phyloP scores from a whole-genome alignment of 164 flowering plant species.

The Taxillus chinensis region DNA sequence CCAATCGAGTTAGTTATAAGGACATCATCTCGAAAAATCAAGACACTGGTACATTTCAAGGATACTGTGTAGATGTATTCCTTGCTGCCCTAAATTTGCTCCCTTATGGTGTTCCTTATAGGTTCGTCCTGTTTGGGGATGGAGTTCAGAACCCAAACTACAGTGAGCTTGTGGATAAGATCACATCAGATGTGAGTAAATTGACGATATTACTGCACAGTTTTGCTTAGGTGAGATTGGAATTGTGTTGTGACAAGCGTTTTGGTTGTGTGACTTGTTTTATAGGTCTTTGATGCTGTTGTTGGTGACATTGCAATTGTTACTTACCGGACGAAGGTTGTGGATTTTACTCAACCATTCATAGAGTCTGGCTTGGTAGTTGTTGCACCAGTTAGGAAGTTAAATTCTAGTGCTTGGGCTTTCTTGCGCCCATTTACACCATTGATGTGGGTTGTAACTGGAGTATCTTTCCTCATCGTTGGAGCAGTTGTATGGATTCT shows the following conservation, averaged over 20 bases:
- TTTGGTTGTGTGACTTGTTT: not conserved
- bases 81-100: conserved; percentile 41
- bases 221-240: not conserved
- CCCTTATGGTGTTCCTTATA: conserved; percentile 41
- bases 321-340: conserved; percentile 46
- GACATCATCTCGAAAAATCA: conserved; percentile 26
- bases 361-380: conserved; percentile 64
- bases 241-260: not conserved
- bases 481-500: conserved; percentile 64
- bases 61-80: conserved; percentile 58
- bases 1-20: conserved; percentile 37
- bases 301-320: conserved; percentile 63
- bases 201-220: not conserved
- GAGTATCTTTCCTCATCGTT: conserved; percentile 36
- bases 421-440: conserved; percentile 54
- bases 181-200: conserved; percentile 37
- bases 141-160: conserved; percentile 47
- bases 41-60: conserved; percentile 19
- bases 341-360: conserved; percentile 66
- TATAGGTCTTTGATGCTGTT: conserved; percentile 54
- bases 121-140: conserved; percentile 46
- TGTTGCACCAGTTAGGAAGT: conserved; percentile 42
- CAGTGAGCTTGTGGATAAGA: conserved; percentile 26
- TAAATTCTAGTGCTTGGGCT: conserved; percentile 46
- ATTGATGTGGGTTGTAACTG: conserved; percentile 55